These are phyloP conservation scores for Quercus engelmannii DNA, from an alignment of 306 rosid species.

Conservation along the genomic window DNA sequence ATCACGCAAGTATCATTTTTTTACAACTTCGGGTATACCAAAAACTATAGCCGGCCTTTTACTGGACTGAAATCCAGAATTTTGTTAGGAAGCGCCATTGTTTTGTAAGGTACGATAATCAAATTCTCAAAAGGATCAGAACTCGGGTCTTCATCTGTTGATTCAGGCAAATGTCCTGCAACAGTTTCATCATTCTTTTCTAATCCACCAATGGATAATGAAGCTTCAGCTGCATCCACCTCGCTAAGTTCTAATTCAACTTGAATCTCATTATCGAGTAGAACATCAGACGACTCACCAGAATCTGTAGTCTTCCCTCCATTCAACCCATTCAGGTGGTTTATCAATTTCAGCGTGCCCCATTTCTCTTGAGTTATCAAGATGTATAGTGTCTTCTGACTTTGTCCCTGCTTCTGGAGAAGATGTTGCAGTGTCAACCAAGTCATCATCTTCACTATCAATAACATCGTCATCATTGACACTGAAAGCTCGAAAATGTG, in stretches of 20 bases:
- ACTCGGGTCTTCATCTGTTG: conserved; percentile 21
- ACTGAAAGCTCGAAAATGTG: too few relatives aligned
- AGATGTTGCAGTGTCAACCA: conserved; percentile 77
- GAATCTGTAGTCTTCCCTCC: conserved; percentile 89
- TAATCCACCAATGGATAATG: conserved; percentile 35
- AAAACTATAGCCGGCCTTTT: background rate
- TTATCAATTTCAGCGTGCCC: conserved; percentile 59
- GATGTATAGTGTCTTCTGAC: conserved; percentile 5
- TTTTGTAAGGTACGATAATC: background rate
- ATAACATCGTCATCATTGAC: conserved; percentile 46
- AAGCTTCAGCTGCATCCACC: conserved; percentile 38
- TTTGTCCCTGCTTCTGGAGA: conserved; percentile 52
- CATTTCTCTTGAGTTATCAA: conserved; percentile 7
- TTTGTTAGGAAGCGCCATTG: background rate
- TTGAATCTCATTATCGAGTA: conserved; percentile 62
- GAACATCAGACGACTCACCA: conserved; percentile 48
- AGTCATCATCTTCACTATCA: conserved; percentile 74
- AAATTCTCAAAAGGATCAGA: conserved; percentile 25
- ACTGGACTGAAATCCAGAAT: background rate
- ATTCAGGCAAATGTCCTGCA: conserved; percentile 29
- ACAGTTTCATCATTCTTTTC: conserved; percentile 33
- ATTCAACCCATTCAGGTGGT: conserved; percentile 95
- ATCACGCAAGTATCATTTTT: background rate
- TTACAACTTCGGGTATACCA: background rate
- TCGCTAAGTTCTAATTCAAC: conserved; percentile 27